A percentile compares a stretch with the other conserved stretches of the same genome.
These are phyloP conservation scores for Gossypioides kirkii DNA, from an alignment of 345 rosid species.

Conservation along the genomic window DNA sequence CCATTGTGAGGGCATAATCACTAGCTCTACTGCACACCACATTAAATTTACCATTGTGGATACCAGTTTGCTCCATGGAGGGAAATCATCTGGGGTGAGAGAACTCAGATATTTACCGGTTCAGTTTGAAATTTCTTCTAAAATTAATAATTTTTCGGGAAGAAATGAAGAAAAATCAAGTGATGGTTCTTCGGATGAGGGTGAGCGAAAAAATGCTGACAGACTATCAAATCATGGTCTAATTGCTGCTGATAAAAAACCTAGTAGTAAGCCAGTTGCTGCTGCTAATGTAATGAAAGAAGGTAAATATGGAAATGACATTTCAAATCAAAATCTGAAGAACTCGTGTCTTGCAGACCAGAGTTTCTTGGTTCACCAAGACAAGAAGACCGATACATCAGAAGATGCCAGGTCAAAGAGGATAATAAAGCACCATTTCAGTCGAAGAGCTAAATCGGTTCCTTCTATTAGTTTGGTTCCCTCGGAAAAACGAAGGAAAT, in stretches of 20 bases:
- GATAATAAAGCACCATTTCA: conserved; percentile 39
- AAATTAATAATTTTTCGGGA: conserved; percentile 12
- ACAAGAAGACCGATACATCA: conserved; percentile 8
- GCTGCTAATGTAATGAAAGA: conserved; percentile 4
- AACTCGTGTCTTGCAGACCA: conserved; percentile 27
- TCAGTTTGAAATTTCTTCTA: conserved; percentile 21
- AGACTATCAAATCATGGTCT: conserved; percentile 3
- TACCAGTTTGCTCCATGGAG: conserved; percentile 44
- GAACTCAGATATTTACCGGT: conserved; percentile 38
- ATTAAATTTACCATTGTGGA: conserved; percentile 51
- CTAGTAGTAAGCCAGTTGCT: neutral
- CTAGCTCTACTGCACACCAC: conserved; percentile 15
- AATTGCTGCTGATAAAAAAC: conserved; percentile 11
- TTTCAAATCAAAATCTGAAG: conserved; percentile 20
- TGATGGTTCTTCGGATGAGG: conserved; percentile 16
- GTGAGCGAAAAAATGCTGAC: conserved; percentile 10
- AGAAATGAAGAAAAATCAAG: conserved; percentile 16
- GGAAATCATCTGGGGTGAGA: conserved; percentile 30
- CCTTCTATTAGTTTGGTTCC: conserved; percentile 37
- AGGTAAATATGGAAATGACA: conserved; percentile 11
- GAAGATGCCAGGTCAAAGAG: conserved; percentile 31
- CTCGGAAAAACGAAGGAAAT: conserved; percentile 40
- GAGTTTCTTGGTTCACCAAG: conserved; percentile 21
- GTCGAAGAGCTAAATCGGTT: conserved; percentile 33
- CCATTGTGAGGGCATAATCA: conserved; percentile 6